Evolutionary conservation across 345 rosid species (phyloP), one percentile per base, ranked within the genome.

Genomic region (Bruguiera parviflora): DNA sequence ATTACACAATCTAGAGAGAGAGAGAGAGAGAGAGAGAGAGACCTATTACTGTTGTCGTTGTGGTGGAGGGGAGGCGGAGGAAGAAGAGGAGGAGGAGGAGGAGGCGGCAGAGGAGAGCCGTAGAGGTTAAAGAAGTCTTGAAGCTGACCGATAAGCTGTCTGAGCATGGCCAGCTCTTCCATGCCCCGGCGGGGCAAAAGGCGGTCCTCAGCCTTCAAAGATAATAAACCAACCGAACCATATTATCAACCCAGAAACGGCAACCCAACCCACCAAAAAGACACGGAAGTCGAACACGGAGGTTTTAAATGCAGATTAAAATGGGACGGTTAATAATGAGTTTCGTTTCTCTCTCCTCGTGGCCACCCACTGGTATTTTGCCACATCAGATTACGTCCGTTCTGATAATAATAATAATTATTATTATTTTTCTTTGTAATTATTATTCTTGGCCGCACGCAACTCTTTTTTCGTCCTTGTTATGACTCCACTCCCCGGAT

Each of bases 91-190:
- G 71, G 69, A 24, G 61, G 81, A 70, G 81, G 81, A 79, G 75
- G 83, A 77, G 90, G 69, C 21, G 63, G 81, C 65, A 81, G 81
- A 80, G 77, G 83, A 78, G 93, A 93, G 78, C 86, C 91, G 92
- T 86, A 79, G 76, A 83, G 85, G 70, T 82, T 85, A 58, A 86
- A 82, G 75, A 85, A 88, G 81, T 89, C 88, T 70, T 87, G 91
- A 88, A 94, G 95, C 97, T 87, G 97, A 80, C 83, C 92, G 83
- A 94, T 88, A 67, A 94, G 86, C 73, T 91, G 98, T 86, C 97
- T 86, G 66, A 94, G 95, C 98, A 91, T 84, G 92, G 90, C 88
- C 82, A 91, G 85, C 81, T 80, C 96, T 87, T 88, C 96, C 98
- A 93, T 93, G 84, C 88, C 87, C 83, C 84, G 49, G 65, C 58